These are phyloP conservation scores for Populus nigra DNA, from an alignment of 345 rosid species.

Conservation along the genomic window DNA sequence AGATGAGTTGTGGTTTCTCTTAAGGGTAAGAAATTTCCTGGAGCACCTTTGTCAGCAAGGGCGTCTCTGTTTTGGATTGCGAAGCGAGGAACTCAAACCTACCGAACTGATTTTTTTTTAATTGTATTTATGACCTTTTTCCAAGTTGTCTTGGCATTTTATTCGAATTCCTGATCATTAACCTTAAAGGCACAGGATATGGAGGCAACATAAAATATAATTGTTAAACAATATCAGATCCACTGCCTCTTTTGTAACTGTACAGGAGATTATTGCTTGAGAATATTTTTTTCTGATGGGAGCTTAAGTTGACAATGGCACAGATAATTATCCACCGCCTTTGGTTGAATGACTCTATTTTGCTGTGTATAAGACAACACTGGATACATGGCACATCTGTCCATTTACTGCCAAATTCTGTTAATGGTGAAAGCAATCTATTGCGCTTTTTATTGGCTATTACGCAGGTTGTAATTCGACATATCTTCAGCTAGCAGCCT, in stretches of 20 bases:
- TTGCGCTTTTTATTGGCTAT: slow-evolving; percentile 10
- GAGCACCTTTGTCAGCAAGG: slow-evolving; percentile 41
- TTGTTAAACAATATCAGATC: slow-evolving; percentile 21
- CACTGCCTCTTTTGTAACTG: slow-evolving; percentile 29
- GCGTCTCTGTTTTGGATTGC: slow-evolving; percentile 44
- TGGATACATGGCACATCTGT: background rate
- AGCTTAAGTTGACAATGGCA: slow-evolving; percentile 11
- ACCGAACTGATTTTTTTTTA: slow-evolving; percentile 13
- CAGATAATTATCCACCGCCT: slow-evolving; percentile 16
- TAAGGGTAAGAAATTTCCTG: slow-evolving; percentile 41
- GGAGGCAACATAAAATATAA: slow-evolving; percentile 1
- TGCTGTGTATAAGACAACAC: background rate
- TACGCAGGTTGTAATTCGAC: slow-evolving; percentile 6
- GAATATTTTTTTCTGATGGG: slow-evolving; percentile 15
- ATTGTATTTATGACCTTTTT: background rate
- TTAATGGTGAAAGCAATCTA: slow-evolving; percentile 20
- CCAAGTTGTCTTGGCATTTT: background rate
- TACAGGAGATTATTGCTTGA: slow-evolving; percentile 42
- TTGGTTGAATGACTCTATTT: slow-evolving; percentile 13
- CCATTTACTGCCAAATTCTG: slow-evolving; percentile 14
- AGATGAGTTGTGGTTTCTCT: slow-evolving; percentile 36
- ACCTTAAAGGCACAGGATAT: background rate
- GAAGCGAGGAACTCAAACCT: slow-evolving; percentile 33
- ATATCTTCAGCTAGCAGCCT: slow-evolving; percentile 50
- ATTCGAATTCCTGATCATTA: background rate